Conservation (phyloP, 352 stramenopile species). For the Phytopythium chamaehyphon region DNA sequence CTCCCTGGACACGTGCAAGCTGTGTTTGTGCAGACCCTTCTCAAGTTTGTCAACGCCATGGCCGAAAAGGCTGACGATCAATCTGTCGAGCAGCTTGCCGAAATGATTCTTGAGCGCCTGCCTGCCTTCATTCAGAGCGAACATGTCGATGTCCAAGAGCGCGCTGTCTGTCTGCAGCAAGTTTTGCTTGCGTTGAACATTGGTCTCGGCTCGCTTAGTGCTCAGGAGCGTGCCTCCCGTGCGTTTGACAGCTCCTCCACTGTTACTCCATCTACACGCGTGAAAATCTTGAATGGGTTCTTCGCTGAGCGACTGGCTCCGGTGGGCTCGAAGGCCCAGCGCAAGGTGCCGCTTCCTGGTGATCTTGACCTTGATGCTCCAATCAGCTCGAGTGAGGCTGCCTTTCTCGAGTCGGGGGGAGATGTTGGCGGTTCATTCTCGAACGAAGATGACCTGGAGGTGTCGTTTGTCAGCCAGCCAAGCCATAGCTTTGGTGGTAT, state of each 20-base stretch:
- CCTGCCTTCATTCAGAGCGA: constrained; percentile 87
- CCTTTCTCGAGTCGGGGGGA: constrained; percentile 73
- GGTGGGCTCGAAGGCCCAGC: constrained; percentile 90
- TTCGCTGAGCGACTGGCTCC: constrained; percentile 83
- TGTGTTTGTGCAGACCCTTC: constrained; percentile 93
- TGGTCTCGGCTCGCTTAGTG: constrained; percentile 45
- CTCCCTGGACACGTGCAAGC: constrained; percentile 88
- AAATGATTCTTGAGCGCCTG: constrained; percentile 83
- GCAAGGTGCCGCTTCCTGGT: constrained; percentile 87
- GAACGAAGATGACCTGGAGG: constrained; percentile 74
- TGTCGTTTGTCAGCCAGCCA: constrained; percentile 69
- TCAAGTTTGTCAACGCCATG: constrained; percentile 86
- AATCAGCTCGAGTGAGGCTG: constrained; percentile 50
- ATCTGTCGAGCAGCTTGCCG: constrained; percentile 82
- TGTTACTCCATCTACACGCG: constrained; percentile 33
- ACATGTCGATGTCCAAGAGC: constrained; percentile 95
- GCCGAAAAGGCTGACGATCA: constrained; percentile 67
- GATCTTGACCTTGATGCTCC: constrained; percentile 67
- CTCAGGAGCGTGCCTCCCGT: constrained; percentile 57
- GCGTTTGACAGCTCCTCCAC: constrained; percentile 58
- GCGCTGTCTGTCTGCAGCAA: constrained; percentile 85
- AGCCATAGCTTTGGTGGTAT: constrained; percentile 18
- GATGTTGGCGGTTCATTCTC: constrained; percentile 49
- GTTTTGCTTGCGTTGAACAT: constrained; percentile 60
- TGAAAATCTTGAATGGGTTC: constrained; percentile 68